Conservation (phyloP, 108 stramenopile species). For the Thalassiosira profunda region DNA sequence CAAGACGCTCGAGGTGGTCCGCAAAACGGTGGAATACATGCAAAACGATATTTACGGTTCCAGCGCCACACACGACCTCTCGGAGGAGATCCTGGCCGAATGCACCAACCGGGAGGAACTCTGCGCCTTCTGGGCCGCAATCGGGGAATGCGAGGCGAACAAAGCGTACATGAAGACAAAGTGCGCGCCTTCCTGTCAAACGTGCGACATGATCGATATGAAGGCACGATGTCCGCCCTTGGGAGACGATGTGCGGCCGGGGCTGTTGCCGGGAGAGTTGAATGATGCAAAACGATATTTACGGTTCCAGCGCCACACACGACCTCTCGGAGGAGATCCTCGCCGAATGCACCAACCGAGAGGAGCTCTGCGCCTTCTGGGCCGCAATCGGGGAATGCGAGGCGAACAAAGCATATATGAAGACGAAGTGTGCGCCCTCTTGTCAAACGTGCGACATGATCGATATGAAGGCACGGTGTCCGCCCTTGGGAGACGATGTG, state of each 20-base stretch:
- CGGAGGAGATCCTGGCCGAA: constrained; percentile 31
- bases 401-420: constrained; percentile 74
- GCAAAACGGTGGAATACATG: constrained; percentile 68
- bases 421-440: constrained; percentile 66
- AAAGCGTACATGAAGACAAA: constrained; percentile 70
- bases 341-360: constrained; percentile 60
- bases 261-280: constrained; percentile 2
- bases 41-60: constrained; percentile 50
- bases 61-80: constrained; percentile 31
- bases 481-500: constrained; percentile 37
- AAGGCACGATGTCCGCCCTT: constrained; percentile 57
- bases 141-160: constrained; percentile 81
- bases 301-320: constrained; percentile 30
- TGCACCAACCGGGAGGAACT: constrained; percentile 65
- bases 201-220: constrained; percentile 79
- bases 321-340: constrained; percentile 42
- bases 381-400: constrained; percentile 78
- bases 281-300: constrained; percentile 65
- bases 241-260: not conserved
- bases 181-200: constrained; percentile 71
- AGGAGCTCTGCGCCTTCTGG: constrained; percentile 82
- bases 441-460: constrained; percentile 81
- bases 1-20: constrained; percentile 56
- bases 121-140: constrained; percentile 75
- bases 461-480: constrained; percentile 65